Evolutionary conservation across 345 rosid species (phyloP), one percentile per base, ranked within the genome.

Genomic region (Corchorus olitorius): DNA sequence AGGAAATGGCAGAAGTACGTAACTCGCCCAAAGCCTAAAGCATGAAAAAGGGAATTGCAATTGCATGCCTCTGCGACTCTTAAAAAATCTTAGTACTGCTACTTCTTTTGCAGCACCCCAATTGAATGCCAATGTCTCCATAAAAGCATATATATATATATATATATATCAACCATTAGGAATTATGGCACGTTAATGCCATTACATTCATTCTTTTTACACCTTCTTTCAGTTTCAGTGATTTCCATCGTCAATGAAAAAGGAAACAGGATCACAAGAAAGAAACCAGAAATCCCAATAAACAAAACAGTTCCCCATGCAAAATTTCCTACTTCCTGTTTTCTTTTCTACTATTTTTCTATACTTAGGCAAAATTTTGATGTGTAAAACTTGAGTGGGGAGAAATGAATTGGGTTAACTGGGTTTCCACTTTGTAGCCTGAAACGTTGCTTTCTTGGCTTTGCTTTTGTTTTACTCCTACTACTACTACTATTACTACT

Each of bases 361-460:
- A 39, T 66, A 34, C n/a, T 34, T 15, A 3, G 6, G 17, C 5
- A 14, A 1, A 50, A 19, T 11, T 5, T 35, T 45, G 15, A 2
- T 17, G 43, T 5, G 19, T 9, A 22, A 27, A 49, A 65, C 27
- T 8, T 41, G 17, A 27, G 27, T 27, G 27, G 27, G 27, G 27
- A 1, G 27, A 27, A 27, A 27, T 27, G 27, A 27, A 27, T 0
- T 27, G 27, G 27, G 27, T 27, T 27, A 27, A 27, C 1, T 27
- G 39, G 22, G 10, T 50, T 49, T 70, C 52, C 45, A 43, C 39
- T 14, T 27, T 27, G 27, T 27, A 27, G 27, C 59, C 34, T 74
- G 76, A 76, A 33, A 10, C 1, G 83, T 82, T 80, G 86, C 84
- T 86, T 82, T 84, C 83, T 65, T 73, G 14, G 39, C 45, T 70